Percentiles rank a stretch among this genome's conserved stretches.
These are phyloP conservation scores for Xylariomycetidae sp. DNA, from an alignment of 2,329 filamentous ascomycete genomes.

Conservation along the genomic window DNA sequence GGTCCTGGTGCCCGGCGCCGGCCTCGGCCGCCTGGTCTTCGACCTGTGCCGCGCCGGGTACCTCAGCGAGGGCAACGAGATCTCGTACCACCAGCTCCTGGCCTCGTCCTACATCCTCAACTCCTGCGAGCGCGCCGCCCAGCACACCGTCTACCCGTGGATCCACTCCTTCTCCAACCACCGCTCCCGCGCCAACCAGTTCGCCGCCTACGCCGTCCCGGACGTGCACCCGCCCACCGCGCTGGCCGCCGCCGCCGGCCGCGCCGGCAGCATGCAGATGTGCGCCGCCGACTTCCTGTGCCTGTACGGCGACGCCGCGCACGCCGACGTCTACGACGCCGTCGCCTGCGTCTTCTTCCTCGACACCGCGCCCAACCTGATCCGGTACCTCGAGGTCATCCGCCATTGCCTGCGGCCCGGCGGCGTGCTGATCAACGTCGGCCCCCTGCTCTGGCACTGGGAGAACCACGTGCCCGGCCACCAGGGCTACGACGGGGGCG, in stretches of 20 bases:
- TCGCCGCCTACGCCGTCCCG: constrained; percentile 67
- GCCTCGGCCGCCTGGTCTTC: constrained; percentile 81
- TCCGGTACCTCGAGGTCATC: constrained; percentile 84
- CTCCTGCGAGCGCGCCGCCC: constrained; percentile 49
- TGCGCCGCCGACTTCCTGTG: constrained; percentile 87
- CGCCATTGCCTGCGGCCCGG: constrained; percentile 67
- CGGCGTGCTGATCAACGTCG: constrained; percentile 83
- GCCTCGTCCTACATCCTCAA: constrained; percentile 75
- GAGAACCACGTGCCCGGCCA: constrained; percentile 64
- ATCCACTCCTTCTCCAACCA: constrained; percentile 87
- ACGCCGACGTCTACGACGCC: constrained; percentile 64
- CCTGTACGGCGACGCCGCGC: constrained; percentile 63
- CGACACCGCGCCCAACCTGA: constrained; percentile 89
- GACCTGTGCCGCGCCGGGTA: constrained; percentile 73
- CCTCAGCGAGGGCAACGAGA: constrained; percentile 82
- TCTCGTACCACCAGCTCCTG: constrained; percentile 94
- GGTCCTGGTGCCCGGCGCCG: constrained; percentile 84
- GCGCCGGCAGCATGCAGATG: constrained; percentile 76
- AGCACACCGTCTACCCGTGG: constrained; percentile 79
- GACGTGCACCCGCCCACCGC: constrained; percentile 67
- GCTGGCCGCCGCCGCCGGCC: constrained; percentile 32
- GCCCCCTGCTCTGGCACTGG: constrained; percentile 93
- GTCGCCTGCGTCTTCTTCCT: constrained; percentile 93
- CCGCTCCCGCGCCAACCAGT: constrained; percentile 63
- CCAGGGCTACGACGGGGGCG: constrained; percentile 44